Percentiles rank a stretch among this genome's conserved stretches.
Conservation (phyloP, 164 flowering plant genomes). For the Berberis thunbergii region DNA sequence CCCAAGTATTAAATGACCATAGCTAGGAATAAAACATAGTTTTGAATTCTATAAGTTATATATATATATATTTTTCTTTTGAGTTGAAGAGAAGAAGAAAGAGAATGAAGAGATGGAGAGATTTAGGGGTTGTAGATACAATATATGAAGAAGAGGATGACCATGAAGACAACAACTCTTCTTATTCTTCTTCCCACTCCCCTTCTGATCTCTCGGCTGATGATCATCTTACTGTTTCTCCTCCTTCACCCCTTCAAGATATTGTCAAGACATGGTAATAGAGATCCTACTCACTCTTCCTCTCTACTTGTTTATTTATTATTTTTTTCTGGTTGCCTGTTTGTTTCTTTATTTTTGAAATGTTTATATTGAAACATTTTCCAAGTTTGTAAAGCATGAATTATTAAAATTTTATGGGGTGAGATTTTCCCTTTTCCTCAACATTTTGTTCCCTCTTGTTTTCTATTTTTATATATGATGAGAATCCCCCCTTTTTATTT, state of each 20-base stretch:
- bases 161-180: slow-evolving; percentile 15
- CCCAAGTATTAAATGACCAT: no score
- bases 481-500: background rate
- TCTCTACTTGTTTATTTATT: background rate
- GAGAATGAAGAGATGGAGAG: slow-evolving; percentile 38
- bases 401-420: no score
- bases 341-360: background rate
- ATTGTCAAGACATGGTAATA: slow-evolving; percentile 39
- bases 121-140: slow-evolving; percentile 57
- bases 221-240: slow-evolving; percentile 6
- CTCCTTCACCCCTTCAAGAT: slow-evolving; percentile 27
- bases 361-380: background rate
- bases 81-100: background rate
- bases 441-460: no score
- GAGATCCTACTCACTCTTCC: background rate
- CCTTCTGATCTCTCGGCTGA: slow-evolving; percentile 17
- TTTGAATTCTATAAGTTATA: no score
- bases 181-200: slow-evolving; percentile 23
- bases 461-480: no score
- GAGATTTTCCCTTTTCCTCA: no score
- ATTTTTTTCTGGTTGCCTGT: no score
- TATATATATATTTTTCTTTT: no score
- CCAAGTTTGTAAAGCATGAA: no score
- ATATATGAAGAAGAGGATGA: slow-evolving; percentile 69
- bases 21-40: no score